A percentile compares a stretch with the other conserved stretches of the same genome.
These are phyloP conservation scores for Grosmannia clavigera DNA, from an alignment of 2,329 filamentous ascomycete species.

Conservation along the genomic window DNA sequence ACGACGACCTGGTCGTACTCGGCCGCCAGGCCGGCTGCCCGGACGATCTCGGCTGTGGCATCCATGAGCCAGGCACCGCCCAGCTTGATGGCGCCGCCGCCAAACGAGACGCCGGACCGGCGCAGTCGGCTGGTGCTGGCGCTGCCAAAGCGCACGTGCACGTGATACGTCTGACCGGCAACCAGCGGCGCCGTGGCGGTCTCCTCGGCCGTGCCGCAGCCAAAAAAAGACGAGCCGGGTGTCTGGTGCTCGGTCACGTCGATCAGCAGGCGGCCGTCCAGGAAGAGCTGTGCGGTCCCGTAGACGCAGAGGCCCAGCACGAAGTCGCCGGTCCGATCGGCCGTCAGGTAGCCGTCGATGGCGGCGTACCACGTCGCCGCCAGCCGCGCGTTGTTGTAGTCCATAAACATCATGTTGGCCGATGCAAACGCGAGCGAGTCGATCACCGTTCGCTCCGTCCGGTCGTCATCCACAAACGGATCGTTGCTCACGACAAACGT, in stretches of 20 bases:
- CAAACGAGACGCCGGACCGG: constrained; percentile 30
- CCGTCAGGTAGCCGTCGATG: constrained; percentile 20
- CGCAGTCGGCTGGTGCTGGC: constrained; percentile 5
- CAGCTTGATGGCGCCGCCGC: constrained; percentile 24
- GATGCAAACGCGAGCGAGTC: constrained; percentile 30
- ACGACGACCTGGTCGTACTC: constrained; percentile 46
- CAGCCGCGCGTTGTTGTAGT: constrained; percentile 31
- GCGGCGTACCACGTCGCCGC: constrained; percentile 25
- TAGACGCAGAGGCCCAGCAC: constrained; percentile 20
- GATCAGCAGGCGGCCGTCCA: constrained; percentile 22
- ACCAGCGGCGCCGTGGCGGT: constrained; percentile 16
- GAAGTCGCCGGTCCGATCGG: constrained; percentile 18
- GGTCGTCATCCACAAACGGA: not conserved
- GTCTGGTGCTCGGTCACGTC: constrained; percentile 21
- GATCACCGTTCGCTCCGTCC: not conserved
- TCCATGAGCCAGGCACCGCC: constrained; percentile 9
- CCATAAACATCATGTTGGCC: constrained; percentile 32
- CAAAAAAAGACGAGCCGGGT: constrained; percentile 20
- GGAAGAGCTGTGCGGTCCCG: constrained; percentile 21
- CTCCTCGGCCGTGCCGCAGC: constrained; percentile 21
- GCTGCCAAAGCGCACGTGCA: constrained; percentile 16
- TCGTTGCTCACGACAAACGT: constrained; percentile 9
- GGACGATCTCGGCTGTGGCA: constrained; percentile 1
- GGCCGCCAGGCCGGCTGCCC: constrained; percentile 24
- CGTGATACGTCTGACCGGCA: constrained; percentile 18